Base-by-base conservation (phyloP, 805 yeast genomes). In the Candida multigemmis region DNA sequence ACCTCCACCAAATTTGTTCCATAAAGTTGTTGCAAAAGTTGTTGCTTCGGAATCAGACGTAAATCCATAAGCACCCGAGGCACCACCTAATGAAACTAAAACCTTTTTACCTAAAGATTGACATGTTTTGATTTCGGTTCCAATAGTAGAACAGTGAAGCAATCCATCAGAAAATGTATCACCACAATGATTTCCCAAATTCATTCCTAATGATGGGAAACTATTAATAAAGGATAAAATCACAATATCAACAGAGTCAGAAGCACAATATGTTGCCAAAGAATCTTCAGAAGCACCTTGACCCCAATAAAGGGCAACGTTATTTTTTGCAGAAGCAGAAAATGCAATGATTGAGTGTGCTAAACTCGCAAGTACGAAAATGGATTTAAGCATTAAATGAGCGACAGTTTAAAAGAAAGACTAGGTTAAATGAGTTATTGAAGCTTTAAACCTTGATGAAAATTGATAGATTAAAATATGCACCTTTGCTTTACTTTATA, bases 101-200 rank as follows among this genome's bases (percentile, higher is more conserved):
- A 87, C 77, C 40, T 76, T 78, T 41, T 81, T 81, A 26, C 94
- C 96, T n/a, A 63, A 46, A 2, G 57, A 43, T 56, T 87, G 96
- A 58, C 96, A 87, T 4, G 75, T 64, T 32, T 63, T 44, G 36
- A 86, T 85, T 40, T 82, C 91, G 21, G 60, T 56, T 13, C 68
- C 85, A 31, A 55, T 52, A 8, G 41, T 36, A 14, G 53, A 36
- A 44, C 74, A 57, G 23, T 58, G 40, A 25, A 50, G 39, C 70
- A 56, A 25, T 49, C 66, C 75, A 41, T 57, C 65, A 6, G 58
- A 28, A 27, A 51, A 65, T 3, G 61, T 37, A 9, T 38, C 46
- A 3, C 50, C 33, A 38, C 75, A 70, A 21, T 61, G 62, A 36
- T 48, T 65, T 21, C 86, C 78, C 45, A 84, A 45, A 31, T 53